Conservation (phyloP, 2,329 filamentous ascomycete genomes). For the Acrodontium crateriforme region DNA sequence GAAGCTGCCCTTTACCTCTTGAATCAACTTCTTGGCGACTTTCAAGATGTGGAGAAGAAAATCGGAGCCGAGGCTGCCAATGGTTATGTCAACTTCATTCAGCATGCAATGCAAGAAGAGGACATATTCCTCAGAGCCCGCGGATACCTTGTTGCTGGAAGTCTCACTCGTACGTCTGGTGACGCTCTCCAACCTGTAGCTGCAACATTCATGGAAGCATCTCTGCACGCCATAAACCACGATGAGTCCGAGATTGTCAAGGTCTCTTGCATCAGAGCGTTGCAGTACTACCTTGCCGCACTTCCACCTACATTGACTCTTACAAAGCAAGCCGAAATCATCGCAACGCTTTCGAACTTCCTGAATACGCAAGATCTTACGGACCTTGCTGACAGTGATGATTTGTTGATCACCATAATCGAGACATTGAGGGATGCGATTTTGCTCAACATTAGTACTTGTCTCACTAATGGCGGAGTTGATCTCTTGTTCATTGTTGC, state of each 20-base stretch:
- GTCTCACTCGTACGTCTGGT: slow-evolving; percentile 56
- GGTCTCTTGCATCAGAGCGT: slow-evolving; percentile 75
- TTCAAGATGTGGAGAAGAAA: slow-evolving; percentile 59
- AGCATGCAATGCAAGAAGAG: slow-evolving; percentile 56
- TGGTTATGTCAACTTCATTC: slow-evolving; percentile 67
- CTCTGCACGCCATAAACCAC: slow-evolving; percentile 58
- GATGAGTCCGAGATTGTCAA: slow-evolving; percentile 81
- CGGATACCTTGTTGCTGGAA: slow-evolving; percentile 74
- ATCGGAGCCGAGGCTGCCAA: slow-evolving; percentile 57
- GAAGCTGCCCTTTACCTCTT: slow-evolving; percentile 77
- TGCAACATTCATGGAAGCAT: slow-evolving; percentile 52
- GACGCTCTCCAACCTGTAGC: slow-evolving; percentile 41
- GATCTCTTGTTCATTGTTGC: slow-evolving; percentile 80
- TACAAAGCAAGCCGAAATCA: slow-evolving; percentile 47
- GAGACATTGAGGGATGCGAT: slow-evolving; percentile 78
- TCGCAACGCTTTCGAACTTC: slow-evolving; percentile 54
- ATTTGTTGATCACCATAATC: slow-evolving; percentile 78
- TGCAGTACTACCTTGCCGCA: slow-evolving; percentile 53
- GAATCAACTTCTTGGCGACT: slow-evolving; percentile 71
- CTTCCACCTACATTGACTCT: slow-evolving; percentile 37
- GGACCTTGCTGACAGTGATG: slow-evolving; percentile 78
- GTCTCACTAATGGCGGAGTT: slow-evolving; percentile 60
- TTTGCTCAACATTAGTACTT: slow-evolving; percentile 60
- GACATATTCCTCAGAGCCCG: slow-evolving; percentile 71
- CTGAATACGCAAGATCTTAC: slow-evolving; percentile 65